These are phyloP conservation scores for Hortiboletus rubellus DNA, from an alignment of 1,284 basidiomycete genomes.

Conservation along the genomic window DNA sequence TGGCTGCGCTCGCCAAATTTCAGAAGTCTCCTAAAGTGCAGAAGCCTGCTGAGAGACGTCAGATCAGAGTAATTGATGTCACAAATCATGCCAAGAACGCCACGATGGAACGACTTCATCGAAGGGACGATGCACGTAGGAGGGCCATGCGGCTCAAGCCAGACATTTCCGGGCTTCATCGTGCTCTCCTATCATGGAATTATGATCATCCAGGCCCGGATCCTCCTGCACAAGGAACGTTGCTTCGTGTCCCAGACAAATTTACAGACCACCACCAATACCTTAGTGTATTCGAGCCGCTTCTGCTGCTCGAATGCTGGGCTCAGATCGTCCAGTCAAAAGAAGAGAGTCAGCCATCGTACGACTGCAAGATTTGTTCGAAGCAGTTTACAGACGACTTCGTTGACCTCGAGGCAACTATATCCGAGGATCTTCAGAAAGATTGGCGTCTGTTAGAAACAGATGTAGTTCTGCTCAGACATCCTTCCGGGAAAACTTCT, in stretches of 20 bases:
- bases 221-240: constrained; percentile 50
- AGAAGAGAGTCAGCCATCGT: constrained; percentile 55
- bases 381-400: constrained; percentile 72
- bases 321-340: constrained; percentile 82
- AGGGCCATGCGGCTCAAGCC: constrained; percentile 77
- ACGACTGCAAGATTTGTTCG: constrained; percentile 59
- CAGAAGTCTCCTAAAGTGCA: constrained; percentile 62
- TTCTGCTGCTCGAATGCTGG: constrained; percentile 94
- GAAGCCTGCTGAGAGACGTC: constrained; percentile 60
- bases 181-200: constrained; percentile 84
- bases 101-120: constrained; percentile 50
- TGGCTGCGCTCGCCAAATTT: constrained; percentile 61
- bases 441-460: constrained; percentile 79
- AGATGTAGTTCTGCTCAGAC: constrained; percentile 74
- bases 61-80: constrained; percentile 70
- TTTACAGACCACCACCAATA: constrained; percentile 76
- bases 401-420: constrained; percentile 68
- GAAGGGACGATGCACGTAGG: constrained; percentile 62
- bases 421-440: constrained; percentile 56
- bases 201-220: constrained; percentile 68
- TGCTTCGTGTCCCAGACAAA: constrained; percentile 57
- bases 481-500: constrained; percentile 48
- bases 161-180: constrained; percentile 79
- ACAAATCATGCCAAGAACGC: constrained; percentile 45
- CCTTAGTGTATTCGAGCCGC: constrained; percentile 76